Evolutionary conservation across 208 protist species (phyloP).

Genomic region (Blastocrithidia nonstop): DNA sequence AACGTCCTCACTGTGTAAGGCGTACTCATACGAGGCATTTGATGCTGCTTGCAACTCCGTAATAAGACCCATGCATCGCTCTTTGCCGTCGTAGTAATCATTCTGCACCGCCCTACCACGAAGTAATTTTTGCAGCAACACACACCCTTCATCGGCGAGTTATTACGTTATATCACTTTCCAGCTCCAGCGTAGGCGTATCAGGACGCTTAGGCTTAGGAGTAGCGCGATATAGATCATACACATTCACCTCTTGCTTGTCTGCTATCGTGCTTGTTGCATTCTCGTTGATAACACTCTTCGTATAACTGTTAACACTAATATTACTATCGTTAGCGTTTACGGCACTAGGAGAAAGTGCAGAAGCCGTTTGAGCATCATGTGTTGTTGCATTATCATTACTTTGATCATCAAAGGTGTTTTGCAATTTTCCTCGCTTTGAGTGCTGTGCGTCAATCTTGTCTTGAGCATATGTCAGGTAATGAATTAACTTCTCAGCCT

Average conservation of each 20-base stretch:
- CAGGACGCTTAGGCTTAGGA: conserved; percentile 72
- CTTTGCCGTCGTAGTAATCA: conserved; percentile 89
- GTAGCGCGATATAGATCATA: conserved; percentile 80
- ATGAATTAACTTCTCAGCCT: conserved; percentile 63
- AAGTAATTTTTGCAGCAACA: conserved; percentile 82
- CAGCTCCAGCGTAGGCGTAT: conserved; percentile 79
- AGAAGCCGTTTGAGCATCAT: background rate
- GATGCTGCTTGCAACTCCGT: conserved; percentile 84
- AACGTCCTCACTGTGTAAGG: conserved; percentile 13
- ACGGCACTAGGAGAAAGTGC: conserved; percentile 3
- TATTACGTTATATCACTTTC: conserved; percentile 73
- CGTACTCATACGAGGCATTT: conserved; percentile 63
- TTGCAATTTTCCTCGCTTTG: background rate
- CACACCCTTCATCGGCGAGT: conserved; percentile 64
- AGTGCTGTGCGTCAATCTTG: conserved; percentile 23
- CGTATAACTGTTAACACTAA: too few relatives aligned
- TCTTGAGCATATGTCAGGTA: conserved; percentile 63
- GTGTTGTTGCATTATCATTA: too few relatives aligned
- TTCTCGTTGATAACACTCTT: background rate
- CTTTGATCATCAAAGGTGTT: background rate
- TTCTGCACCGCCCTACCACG: conserved; percentile 87
- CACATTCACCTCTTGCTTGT: conserved; percentile 17
- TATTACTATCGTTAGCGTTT: conserved; percentile 1
- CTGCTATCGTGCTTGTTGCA: background rate
- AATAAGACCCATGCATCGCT: conserved; percentile 84